Conservation (phyloP, 495 filamentous ascomycete species). For the Trichoderma asperelloides region DNA sequence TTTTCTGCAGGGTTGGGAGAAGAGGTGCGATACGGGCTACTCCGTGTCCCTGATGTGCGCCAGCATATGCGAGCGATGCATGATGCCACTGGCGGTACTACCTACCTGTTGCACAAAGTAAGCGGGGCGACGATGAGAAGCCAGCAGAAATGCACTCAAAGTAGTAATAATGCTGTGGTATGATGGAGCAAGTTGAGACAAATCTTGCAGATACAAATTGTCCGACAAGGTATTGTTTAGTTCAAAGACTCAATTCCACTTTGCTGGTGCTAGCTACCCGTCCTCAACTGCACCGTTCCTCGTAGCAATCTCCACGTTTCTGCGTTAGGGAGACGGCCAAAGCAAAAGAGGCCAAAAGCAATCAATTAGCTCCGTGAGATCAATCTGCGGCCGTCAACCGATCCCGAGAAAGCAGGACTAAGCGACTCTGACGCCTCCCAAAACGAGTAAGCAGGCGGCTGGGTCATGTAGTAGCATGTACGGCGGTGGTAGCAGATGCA, state of each 20-base stretch:
- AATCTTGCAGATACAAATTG: background rate
- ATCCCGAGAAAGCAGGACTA: slow-evolving; percentile 6
- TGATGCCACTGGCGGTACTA: background rate
- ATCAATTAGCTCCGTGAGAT: background rate
- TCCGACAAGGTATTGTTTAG: background rate
- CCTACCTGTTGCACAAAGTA: background rate
- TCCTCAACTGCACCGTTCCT: background rate
- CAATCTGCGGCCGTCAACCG: slow-evolving; percentile 6
- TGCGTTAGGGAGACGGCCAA: background rate
- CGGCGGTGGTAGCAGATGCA: too few species aligned
- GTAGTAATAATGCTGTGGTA: background rate
- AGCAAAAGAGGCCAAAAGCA: background rate
- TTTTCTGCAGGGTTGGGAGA: background rate
- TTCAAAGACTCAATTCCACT: background rate
- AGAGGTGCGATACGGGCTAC: background rate
- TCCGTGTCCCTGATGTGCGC: background rate
- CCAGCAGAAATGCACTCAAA: background rate
- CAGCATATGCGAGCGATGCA: background rate
- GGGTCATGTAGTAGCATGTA: background rate
- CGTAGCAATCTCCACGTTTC: background rate
- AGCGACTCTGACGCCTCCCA: slow-evolving; percentile 5
- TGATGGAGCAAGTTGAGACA: background rate
- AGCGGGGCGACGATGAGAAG: background rate
- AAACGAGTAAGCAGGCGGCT: slow-evolving; percentile 3
- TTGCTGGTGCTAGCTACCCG: background rate